phyloP scores from a whole-genome alignment of 2,329 filamentous ascomycete species.

The Nannizzia gypsea region DNA sequence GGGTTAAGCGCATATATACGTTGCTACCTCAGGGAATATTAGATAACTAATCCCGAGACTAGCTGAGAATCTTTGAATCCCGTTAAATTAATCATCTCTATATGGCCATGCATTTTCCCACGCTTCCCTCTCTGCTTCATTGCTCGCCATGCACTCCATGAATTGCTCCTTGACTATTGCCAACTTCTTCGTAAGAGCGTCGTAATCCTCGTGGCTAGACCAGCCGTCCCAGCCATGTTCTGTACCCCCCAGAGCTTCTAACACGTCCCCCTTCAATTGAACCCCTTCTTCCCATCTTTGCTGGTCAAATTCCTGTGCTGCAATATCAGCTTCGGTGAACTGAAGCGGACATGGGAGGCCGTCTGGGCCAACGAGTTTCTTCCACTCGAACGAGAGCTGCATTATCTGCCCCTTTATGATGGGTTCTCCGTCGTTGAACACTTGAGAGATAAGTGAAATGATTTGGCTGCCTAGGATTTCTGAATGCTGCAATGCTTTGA shows the following conservation, averaged over 20 bases:
- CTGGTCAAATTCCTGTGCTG: conserved; percentile 5
- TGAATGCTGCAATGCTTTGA: conserved; percentile 3
- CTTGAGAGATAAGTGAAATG: conserved; percentile 2
- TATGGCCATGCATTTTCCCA: not conserved
- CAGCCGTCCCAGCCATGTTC: conserved; percentile 8
- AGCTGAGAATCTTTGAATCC: no score
- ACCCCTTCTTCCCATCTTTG: conserved; percentile 7
- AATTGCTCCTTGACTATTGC: not conserved
- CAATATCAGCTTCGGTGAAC: conserved; percentile 1
- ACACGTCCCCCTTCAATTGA: conserved; percentile 7
- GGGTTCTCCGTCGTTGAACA: conserved; percentile 7
- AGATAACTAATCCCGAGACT: no score
- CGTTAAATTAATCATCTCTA: not conserved
- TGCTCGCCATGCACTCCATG: not conserved
- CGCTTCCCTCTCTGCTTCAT: not conserved
- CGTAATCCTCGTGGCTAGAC: conserved; percentile 8
- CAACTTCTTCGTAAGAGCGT: not conserved
- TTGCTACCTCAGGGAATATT: no score
- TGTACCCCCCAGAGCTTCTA: conserved; percentile 7
- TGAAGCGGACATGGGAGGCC: not conserved
- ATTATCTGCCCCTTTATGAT: conserved; percentile 7
- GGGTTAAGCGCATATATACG: not conserved
- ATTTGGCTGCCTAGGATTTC: conserved; percentile 2
- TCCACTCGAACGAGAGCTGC: conserved; percentile 4
- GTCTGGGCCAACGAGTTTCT: not conserved